Percentiles rank a stretch among this genome's conserved stretches.
phyloP scores from a whole-genome alignment of 768 basidiomycete genomes.

The Rhizopogon roseolus region DNA sequence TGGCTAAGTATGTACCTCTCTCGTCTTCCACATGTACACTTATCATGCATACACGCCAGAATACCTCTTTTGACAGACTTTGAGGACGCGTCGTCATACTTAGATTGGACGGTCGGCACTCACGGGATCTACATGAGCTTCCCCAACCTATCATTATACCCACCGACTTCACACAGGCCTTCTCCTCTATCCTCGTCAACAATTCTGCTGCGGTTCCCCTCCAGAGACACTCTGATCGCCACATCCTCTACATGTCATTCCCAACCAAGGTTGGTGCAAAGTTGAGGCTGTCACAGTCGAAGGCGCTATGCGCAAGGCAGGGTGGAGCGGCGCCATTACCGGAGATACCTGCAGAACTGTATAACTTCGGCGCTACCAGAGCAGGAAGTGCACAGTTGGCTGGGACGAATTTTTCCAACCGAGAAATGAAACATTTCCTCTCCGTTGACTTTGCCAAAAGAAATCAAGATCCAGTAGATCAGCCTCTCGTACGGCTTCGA shows the following conservation, averaged over 20 bases:
- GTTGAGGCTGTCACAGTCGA: conserved; percentile 86
- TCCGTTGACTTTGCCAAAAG: conserved; percentile 57
- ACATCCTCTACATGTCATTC: conserved; percentile 88
- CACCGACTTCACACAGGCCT: conserved; percentile 56
- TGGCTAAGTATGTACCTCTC: conserved; percentile 50
- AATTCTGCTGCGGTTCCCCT: conserved; percentile 49
- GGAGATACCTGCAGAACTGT: conserved; percentile 77
- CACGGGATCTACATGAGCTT: conserved; percentile 93
- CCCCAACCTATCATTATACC: conserved; percentile 66
- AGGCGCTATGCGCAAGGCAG: conserved; percentile 90
- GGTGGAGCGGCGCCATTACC: conserved; percentile 77
- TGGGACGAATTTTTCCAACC: conserved; percentile 80
- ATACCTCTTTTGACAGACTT: conserved; percentile 93
- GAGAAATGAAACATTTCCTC: conserved; percentile 52
- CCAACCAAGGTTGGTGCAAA: conserved; percentile 93
- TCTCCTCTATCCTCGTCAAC: conserved; percentile 68
- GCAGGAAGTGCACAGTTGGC: too few species aligned
- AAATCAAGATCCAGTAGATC: conserved; percentile 65
- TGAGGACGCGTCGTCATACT: conserved; percentile 75
- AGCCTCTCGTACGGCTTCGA: conserved; percentile 39
- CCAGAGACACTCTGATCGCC: conserved; percentile 66
- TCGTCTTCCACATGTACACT: not conserved
- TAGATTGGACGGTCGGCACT: conserved; percentile 89
- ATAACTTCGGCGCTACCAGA: conserved; percentile 71
- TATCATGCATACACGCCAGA: conserved; percentile 33